Evolutionary conservation across 2,329 filamentous ascomycete species (phyloP).

Genomic region (Talaromyces sp.): DNA sequence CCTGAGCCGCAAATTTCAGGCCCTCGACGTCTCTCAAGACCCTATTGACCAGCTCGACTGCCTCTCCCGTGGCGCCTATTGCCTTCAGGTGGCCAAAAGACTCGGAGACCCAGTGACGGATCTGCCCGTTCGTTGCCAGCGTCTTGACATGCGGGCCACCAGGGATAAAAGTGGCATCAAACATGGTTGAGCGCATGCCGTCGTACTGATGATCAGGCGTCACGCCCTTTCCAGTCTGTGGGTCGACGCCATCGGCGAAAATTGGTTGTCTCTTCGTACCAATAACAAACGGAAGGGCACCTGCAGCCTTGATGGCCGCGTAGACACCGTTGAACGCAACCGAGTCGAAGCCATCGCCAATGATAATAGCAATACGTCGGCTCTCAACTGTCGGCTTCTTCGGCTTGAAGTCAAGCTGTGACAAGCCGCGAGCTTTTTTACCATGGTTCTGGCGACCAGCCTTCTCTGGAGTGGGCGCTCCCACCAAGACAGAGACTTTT

Average conservation of each 20-base stretch:
- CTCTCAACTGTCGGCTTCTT: conserved; percentile 61
- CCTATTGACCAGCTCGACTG: conserved; percentile 56
- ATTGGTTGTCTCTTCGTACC: conserved; percentile 62
- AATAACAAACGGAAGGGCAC: conserved; percentile 65
- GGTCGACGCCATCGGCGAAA: conserved; percentile 54
- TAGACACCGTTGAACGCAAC: conserved; percentile 61
- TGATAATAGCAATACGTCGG: conserved; percentile 58
- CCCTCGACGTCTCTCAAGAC: conserved; percentile 39
- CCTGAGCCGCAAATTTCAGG: conserved; percentile 43
- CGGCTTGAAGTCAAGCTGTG: conserved; percentile 66
- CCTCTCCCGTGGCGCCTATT: conserved; percentile 71
- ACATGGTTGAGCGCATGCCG: conserved; percentile 69
- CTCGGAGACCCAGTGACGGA: conserved; percentile 71
- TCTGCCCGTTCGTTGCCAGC: conserved; percentile 64
- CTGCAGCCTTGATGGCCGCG: conserved; percentile 55
- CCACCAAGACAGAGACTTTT: conserved; percentile 64
- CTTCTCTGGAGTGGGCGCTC: conserved; percentile 53
- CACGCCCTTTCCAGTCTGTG: conserved; percentile 27
- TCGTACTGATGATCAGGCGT: conserved; percentile 72
- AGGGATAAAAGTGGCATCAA: conserved; percentile 71
- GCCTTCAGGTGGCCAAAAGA: conserved; percentile 78
- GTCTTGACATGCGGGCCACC: conserved; percentile 56
- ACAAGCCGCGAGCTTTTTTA: conserved; percentile 59
- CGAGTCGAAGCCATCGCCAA: conserved; percentile 39
- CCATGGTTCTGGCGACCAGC: conserved; percentile 57